Evolutionary conservation across 1,284 basidiomycete species (phyloP).

Genomic region (Apiotrichum domesticum): DNA sequence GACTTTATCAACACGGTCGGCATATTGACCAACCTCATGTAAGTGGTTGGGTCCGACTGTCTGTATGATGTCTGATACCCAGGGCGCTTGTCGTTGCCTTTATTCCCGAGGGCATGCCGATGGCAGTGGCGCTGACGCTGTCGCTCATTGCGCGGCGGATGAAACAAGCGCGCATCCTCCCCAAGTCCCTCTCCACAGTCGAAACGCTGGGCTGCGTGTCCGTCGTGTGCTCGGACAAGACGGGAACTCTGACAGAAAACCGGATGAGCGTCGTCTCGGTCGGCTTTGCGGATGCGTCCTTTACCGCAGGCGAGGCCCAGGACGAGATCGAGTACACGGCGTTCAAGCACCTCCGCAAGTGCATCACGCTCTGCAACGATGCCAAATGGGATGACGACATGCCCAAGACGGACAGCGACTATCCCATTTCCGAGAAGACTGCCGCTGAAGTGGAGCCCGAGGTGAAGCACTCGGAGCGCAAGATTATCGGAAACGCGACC

Average conservation of each 20-base stretch:
- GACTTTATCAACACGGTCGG: constrained; percentile 54
- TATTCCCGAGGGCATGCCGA: constrained; percentile 55
- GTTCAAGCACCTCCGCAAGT: constrained; percentile 10
- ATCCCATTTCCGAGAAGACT: constrained; percentile 21
- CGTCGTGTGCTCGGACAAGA: constrained; percentile 58
- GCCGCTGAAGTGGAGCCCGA: too few species aligned
- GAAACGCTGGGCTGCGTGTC: constrained; percentile 57
- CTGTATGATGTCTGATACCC: too few species aligned
- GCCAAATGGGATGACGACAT: constrained; percentile 51
- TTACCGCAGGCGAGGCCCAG: too few species aligned
- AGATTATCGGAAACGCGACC: constrained; percentile 59
- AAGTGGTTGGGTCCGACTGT: too few species aligned
- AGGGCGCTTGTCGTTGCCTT: constrained; percentile 55
- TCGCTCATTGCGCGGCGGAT: constrained; percentile 53
- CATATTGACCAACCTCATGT: constrained; percentile 56
- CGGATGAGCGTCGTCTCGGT: constrained; percentile 49
- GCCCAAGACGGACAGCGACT: constrained; percentile 16
- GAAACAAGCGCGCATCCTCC: constrained; percentile 55
- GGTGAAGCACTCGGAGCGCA: constrained; percentile 25
- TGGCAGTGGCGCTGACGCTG: constrained; percentile 49
- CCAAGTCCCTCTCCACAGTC: constrained; percentile 57
- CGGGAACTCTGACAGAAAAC: constrained; percentile 52
- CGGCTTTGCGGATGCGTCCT: constrained; percentile 45
- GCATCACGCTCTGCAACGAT: constrained; percentile 54
- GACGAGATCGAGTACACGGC: constrained; percentile 31